These are phyloP conservation scores for Alternaria gaisen DNA, from an alignment of 2,329 filamentous ascomycete genomes.

Conservation along the genomic window DNA sequence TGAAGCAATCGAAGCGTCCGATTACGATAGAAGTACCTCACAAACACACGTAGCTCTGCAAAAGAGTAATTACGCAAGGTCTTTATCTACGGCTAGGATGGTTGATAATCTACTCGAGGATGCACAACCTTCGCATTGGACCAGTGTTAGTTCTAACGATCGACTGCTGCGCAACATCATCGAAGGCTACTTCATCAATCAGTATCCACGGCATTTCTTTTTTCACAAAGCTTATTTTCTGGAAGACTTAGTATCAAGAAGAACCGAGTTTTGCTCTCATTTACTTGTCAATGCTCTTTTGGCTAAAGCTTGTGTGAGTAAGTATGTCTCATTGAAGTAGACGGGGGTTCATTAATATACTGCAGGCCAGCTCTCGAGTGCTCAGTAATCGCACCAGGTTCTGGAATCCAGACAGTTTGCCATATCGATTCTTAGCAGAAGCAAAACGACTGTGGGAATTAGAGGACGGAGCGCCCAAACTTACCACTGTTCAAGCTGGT, in stretches of 20 bases:
- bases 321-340: neutral
- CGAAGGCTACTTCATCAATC: constrained; percentile 19
- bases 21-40: neutral
- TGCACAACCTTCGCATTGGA: constrained; percentile 28
- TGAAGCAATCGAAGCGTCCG: constrained; percentile 9
- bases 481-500: constrained; percentile 28
- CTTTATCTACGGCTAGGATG: constrained; percentile 27
- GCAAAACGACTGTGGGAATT: constrained; percentile 34
- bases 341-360: constrained; percentile 5
- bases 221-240: constrained; percentile 32
- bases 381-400: constrained; percentile 16
- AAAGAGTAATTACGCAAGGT: constrained; percentile 23
- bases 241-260: constrained; percentile 25
- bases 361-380: constrained; percentile 14
- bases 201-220: constrained; percentile 20
- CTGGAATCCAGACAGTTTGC: constrained; percentile 27
- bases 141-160: constrained; percentile 27
- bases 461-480: constrained; percentile 8
- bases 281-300: constrained; percentile 32
- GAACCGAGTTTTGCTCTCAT: constrained; percentile 24
- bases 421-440: constrained; percentile 30
- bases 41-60: neutral
- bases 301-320: constrained; percentile 32
- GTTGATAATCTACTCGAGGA: constrained; percentile 24
- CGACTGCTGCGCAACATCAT: constrained; percentile 25